Base-by-base conservation (phyloP, 2,329 filamentous ascomycete genomes). In the Colletotrichum tanaceti region DNA sequence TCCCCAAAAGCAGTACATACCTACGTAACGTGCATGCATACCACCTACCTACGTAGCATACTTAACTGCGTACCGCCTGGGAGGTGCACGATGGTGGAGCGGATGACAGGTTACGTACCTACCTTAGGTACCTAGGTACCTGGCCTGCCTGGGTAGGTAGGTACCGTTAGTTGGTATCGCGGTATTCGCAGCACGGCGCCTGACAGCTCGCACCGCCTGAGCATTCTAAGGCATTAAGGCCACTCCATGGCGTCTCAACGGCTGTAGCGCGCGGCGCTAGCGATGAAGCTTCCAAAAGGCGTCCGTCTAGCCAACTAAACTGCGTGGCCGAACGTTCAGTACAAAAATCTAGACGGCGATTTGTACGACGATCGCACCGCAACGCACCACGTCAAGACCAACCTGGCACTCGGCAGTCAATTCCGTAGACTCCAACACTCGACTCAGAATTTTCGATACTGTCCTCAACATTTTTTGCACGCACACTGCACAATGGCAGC, bases 401-500 rank as follows among this genome's bases (percentile, higher is more conserved):
- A 22, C 14, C 13, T 39, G 20, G 44, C 14, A 5, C 28, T 18
- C 16, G 32, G 32, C 32, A 32, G 4, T 24, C 46, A 3, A 13
- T 9, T 9, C 13, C 11, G 3, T 2, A 6, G 14, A 13, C 6
- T 28, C 32, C 14, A 5, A 11, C n/a, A 18, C 16, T 18, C 18
- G 18, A n/a, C 10, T 9, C 22, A 11, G n/a, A n/a, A 18, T 16
- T 3, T 3, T 14, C 18, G 1, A 22, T 32, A n/a, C 11, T 43
- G 11, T n/a, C 32, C n/a, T 20, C n/a, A 16, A 24, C 46, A 14
- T 2, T 32, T 24, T 20, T 13, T 13, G 32, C 32, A 14, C 22
- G 2, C 46, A 16, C 4, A 43, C 20, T 22, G 32, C 58, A 73
- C 79, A 60, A 75, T 79, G 68, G 77, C 80, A 71, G 75, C 82